Evolutionary conservation across 306 rosid species (phyloP), one percentile per base, ranked within the genome.

Genomic region (Mimosa pudica): DNA sequence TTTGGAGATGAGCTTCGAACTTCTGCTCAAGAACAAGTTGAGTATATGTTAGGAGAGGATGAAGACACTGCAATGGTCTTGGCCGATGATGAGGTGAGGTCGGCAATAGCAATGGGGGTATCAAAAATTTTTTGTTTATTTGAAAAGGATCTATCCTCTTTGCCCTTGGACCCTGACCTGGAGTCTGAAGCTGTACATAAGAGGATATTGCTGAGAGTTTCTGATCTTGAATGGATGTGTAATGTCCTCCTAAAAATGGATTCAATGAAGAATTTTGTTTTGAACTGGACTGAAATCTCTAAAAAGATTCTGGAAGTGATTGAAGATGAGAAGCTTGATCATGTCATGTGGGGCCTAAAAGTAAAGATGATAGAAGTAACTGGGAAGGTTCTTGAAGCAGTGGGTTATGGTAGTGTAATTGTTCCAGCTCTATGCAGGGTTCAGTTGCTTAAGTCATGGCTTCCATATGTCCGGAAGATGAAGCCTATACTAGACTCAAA

Each of bases 11-110:
- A 91, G 85, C 92, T 95, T 54, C 87, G 90, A 87, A 87, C 82
- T 74, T 95, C 96, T 58, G 99, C 99, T 38, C 98, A 89, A 77
- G 97, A 93, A 84, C 99, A 95, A 85, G 96, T 95, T n/a, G 97
- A 93, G 69, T 95, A 49, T 89, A 95, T 95, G 98, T 68, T 95
- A 63, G 92, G 84, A 42, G 98, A 90, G 76, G 97, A 91, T 32
- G 85, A 83, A 62, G 90, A 83, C 51, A 79, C 86, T 20, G 83
- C 89, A 44, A 71, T 84, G 77, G 57, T 93, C 55, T 55, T 80
- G 36, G 86, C 92, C 6, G 98, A 95, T 33, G 86, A 91, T 18
- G 97, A 95, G 80, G 97, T 93, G 24, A 92, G 78, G 79, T 88
- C 93, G 0, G 90, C 79, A 2, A 84, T 91, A 18, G 85, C 82